Evolutionary conservation across 2,329 filamentous ascomycete genomes (phyloP).

Genomic region (Penicillium sp.): DNA sequence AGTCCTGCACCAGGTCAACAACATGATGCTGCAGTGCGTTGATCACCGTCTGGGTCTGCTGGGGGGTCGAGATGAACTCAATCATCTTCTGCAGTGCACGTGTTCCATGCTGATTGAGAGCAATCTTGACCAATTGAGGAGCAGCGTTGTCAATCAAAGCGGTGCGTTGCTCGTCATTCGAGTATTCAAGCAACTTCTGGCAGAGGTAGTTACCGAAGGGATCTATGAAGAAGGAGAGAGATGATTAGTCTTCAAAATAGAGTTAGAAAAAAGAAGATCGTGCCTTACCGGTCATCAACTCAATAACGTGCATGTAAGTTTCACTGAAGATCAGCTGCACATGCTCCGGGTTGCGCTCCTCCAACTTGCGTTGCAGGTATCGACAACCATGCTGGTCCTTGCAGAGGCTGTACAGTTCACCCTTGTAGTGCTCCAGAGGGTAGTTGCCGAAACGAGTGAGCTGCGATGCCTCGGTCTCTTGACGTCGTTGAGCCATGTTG

Average conservation of each 20-base stretch:
- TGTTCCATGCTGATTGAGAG: conserved; percentile 95
- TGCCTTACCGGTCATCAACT: conserved; percentile 80
- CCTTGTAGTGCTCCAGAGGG: conserved; percentile 74
- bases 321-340: conserved; percentile 93
- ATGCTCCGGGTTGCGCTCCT: conserved; percentile 79
- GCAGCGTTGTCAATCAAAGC: conserved; percentile 87
- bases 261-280: neutral
- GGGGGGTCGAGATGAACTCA: conserved; percentile 82
- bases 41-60: conserved; percentile 86
- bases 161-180: conserved; percentile 92
- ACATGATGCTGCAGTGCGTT: conserved; percentile 78
- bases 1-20: conserved; percentile 90
- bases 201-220: conserved; percentile 99
- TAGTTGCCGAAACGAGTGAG: conserved; percentile 80
- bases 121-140: conserved; percentile 84
- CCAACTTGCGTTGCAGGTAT: conserved; percentile 94
- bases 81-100: conserved; percentile 99
- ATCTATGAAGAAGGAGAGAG: conserved; percentile 50
- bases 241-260: conserved; percentile 21
- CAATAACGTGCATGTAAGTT: conserved; percentile 88
- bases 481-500: conserved; percentile 65
- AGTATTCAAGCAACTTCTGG: conserved; percentile 95
- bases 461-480: conserved; percentile 53
- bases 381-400: conserved; percentile 98
- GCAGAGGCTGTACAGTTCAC: conserved; percentile 85